Evolutionary conservation across 2,329 filamentous ascomycete genomes (phyloP), one percentile per base, ranked within the genome.

Genomic region (Pestalotiopsis sp.): DNA sequence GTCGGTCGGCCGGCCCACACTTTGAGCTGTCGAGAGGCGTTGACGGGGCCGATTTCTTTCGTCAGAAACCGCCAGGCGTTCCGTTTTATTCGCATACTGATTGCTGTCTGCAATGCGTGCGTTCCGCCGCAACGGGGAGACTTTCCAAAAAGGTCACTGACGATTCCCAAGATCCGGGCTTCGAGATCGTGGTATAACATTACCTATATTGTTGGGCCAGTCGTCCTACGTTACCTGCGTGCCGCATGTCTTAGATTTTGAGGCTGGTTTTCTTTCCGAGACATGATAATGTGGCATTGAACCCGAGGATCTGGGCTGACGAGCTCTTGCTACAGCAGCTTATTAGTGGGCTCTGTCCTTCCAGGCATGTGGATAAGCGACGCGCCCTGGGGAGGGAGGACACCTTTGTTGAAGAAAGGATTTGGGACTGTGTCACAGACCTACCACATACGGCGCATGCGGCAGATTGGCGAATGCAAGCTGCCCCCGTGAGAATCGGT

Each of bases 381-480:
- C 22, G 44, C 44, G 44, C 9, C 44, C 7, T 52, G 44, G 44
- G 44, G 44, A 52, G 20, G 17, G 44, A 52, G 44, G 20, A 3
- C 44, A n/a, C 44, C 26, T 35, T 30, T 63, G 60, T 20, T 63
- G 60, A 44, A 52, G 60, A 63, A 44, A 24, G n/a, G 44, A 52
- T 26, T 63, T 48, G n/a, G 38, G n/a, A 20, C 24, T 44, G 60
- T 63, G 38, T 26, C 60, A 63, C 60, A 63, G 60, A 63, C 39
- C 38, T 63, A 39, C 38, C 60, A 20, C 58, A 61, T 38, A 40
- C 7, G 44, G 63, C 13, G 61, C n/a, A 65, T 20, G 62, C 57
- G 55, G 55, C 55, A 76, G 71, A 75, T 73, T 71, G 72, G 74
- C 70, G 74, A 74, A 71, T 73, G 74, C 71, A 71, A 66, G 68